phyloP scores from a whole-genome alignment of 176 grass and related monocot species.

The Aegilops bicornis region DNA sequence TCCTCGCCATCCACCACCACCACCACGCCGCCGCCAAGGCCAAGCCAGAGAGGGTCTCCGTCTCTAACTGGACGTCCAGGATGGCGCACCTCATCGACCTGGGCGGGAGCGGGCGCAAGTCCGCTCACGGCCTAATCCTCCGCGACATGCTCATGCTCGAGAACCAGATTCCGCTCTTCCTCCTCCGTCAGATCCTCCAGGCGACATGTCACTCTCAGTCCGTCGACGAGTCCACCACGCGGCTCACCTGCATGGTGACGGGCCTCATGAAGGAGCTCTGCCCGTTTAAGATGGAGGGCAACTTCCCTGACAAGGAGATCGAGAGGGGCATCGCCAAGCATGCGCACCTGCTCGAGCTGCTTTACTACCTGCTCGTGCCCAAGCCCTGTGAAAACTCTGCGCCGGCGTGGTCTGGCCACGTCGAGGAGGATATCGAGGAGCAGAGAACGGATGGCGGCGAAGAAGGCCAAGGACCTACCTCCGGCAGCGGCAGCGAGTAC shows the following conservation, averaged over 20 bases:
- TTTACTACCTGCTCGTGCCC: conserved; percentile 52
- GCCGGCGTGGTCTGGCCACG: too few relatives aligned
- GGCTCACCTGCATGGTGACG: conserved; percentile 58
- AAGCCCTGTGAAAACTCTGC: background rate
- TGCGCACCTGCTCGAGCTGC: conserved; percentile 67
- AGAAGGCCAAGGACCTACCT: background rate
- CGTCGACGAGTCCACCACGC: conserved; percentile 23
- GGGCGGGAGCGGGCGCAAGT: conserved; percentile 50
- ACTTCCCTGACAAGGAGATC: conserved; percentile 37
- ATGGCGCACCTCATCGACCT: conserved; percentile 79
- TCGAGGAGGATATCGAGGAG: conserved; percentile 48
- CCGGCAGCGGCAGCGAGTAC: conserved; percentile 15
- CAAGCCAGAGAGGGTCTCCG: background rate
- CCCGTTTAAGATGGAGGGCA: conserved; percentile 63
- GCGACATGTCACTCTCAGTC: conserved; percentile 21
- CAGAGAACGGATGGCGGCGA: background rate
- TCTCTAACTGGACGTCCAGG: conserved; percentile 38
- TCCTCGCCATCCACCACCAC: conserved; percentile 26
- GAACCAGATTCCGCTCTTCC: conserved; percentile 84
- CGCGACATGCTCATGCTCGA: conserved; percentile 88
- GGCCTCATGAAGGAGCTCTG: conserved; percentile 69
- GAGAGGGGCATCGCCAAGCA: conserved; percentile 42
- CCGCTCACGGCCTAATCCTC: conserved; percentile 60
- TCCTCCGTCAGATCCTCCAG: conserved; percentile 59
- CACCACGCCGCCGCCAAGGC: conserved; percentile 23